phyloP scores from a whole-genome alignment of 2,329 filamentous ascomycete genomes.

The Cladorrhinum sp. region DNA sequence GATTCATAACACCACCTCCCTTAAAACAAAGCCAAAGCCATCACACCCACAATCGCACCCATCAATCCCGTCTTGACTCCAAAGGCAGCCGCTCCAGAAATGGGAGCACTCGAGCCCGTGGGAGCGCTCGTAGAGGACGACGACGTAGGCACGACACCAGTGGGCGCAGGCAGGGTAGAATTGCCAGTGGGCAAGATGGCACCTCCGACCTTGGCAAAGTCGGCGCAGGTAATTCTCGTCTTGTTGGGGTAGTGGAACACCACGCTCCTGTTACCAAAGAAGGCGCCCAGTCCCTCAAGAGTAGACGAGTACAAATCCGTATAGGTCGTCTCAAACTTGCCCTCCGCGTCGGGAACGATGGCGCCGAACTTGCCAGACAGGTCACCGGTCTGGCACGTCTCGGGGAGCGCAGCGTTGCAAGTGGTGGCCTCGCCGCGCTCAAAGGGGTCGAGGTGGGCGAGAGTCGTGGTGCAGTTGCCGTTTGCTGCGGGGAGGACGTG shows the following conservation, averaged over 20 bases:
- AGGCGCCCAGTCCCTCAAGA: slow-evolving; percentile 47
- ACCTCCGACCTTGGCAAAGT: slow-evolving; percentile 45
- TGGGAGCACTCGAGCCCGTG: not conserved
- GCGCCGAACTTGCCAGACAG: slow-evolving; percentile 70
- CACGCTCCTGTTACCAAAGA: slow-evolving; percentile 63
- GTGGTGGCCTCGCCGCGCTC: slow-evolving; percentile 57
- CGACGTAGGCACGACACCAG: not conserved
- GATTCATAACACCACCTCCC: too few relatives aligned
- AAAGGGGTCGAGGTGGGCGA: slow-evolving; percentile 69
- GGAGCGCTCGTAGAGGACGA: not conserved
- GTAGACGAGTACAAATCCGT: slow-evolving; percentile 58
- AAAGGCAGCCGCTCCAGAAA: not conserved
- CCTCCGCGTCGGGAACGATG: slow-evolving; percentile 40
- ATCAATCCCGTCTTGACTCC: not conserved
- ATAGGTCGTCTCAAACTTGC: slow-evolving; percentile 50
- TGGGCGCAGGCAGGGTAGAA: not conserved
- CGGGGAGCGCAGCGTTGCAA: slow-evolving; percentile 56
- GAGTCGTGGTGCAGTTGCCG: slow-evolving; percentile 69
- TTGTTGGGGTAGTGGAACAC: slow-evolving; percentile 63
- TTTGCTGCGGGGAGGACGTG: slow-evolving; percentile 61
- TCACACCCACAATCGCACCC: not conserved
- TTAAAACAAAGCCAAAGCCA: slow-evolving; percentile 1
- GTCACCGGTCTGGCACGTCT: slow-evolving; percentile 74
- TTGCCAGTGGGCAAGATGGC: slow-evolving; percentile 5
- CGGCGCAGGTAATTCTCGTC: slow-evolving; percentile 63